These are phyloP conservation scores for Manihot esculenta DNA, from an alignment of 441 rosid genomes.

Conservation along the genomic window DNA sequence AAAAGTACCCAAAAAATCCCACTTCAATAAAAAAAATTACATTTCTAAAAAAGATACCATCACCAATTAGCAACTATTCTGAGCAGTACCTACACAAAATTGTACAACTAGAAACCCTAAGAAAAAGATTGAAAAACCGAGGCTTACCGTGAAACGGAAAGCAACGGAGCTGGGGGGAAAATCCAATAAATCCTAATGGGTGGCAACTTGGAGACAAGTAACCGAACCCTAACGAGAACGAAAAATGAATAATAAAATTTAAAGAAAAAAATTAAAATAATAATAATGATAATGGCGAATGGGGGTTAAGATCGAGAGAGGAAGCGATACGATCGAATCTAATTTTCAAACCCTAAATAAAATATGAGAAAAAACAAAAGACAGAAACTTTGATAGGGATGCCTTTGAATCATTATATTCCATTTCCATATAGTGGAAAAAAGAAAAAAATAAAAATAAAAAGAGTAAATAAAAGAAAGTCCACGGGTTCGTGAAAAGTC, in stretches of 20 bases:
- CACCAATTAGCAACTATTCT: background rate
- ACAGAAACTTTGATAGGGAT: slow-evolving; percentile 29
- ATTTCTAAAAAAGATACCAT: background rate
- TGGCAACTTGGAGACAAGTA: background rate
- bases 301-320: slow-evolving; percentile 36
- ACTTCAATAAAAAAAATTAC: background rate
- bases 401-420: slow-evolving; percentile 16
- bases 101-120: slow-evolving; percentile 15
- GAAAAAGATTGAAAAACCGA: background rate
- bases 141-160: slow-evolving; percentile 16
- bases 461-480: background rate
- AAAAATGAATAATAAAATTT: background rate
- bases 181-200: background rate
- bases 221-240: slow-evolving; percentile 11
- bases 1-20: background rate
- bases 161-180: slow-evolving; percentile 4
- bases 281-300: slow-evolving; percentile 1
- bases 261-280: slow-evolving; percentile 2
- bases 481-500: background rate
- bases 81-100: background rate
- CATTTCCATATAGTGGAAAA: background rate
- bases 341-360: slow-evolving; percentile 20
- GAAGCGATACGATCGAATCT: slow-evolving; percentile 45
- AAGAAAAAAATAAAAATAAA: background rate
- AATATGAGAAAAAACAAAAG: slow-evolving; percentile 4